Conservation (phyloP, 2,329 filamentous ascomycete genomes). For the Xylaria sp. region DNA sequence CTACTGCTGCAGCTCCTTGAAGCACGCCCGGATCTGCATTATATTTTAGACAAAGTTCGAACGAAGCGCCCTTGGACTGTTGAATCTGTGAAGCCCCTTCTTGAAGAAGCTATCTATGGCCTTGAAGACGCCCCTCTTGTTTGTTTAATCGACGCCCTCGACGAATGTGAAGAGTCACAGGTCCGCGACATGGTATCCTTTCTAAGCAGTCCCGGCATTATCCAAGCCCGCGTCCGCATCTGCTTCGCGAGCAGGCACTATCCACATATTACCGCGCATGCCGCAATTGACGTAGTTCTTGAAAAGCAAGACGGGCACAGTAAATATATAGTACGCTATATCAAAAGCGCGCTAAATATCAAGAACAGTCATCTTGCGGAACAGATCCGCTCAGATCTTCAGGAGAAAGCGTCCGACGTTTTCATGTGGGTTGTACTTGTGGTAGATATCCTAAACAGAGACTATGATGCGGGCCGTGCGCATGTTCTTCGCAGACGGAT, state of each 20-base stretch:
- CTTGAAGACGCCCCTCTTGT: constrained; percentile 26
- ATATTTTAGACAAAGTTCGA: constrained; percentile 32
- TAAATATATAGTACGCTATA: constrained; percentile 24
- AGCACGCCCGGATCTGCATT: constrained; percentile 49
- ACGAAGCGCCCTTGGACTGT: constrained; percentile 3
- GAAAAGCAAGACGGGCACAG: constrained; percentile 23
- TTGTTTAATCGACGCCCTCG: constrained; percentile 54
- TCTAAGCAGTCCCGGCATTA: constrained; percentile 53
- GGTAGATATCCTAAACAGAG: constrained; percentile 27
- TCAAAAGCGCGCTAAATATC: constrained; percentile 9
- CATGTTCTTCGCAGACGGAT: constrained; percentile 1
- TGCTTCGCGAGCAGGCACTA: constrained; percentile 58
- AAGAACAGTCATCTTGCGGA: not conserved
- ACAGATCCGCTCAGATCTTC: constrained; percentile 20
- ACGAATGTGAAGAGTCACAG: constrained; percentile 60
- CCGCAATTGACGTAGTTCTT: constrained; percentile 13
- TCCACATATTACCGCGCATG: constrained; percentile 50
- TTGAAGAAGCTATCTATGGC: constrained; percentile 31
- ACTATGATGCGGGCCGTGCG: constrained; percentile 13
- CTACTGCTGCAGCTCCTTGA: constrained; percentile 60
- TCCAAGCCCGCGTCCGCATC: constrained; percentile 45
- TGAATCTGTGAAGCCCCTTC: constrained; percentile 7
- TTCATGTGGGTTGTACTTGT: constrained; percentile 38
- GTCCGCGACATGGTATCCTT: constrained; percentile 57
- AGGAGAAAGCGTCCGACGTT: constrained; percentile 25